These are phyloP conservation scores for Stachybotrys chartarum DNA, from an alignment of 2,329 filamentous ascomycete species.

Conservation along the genomic window DNA sequence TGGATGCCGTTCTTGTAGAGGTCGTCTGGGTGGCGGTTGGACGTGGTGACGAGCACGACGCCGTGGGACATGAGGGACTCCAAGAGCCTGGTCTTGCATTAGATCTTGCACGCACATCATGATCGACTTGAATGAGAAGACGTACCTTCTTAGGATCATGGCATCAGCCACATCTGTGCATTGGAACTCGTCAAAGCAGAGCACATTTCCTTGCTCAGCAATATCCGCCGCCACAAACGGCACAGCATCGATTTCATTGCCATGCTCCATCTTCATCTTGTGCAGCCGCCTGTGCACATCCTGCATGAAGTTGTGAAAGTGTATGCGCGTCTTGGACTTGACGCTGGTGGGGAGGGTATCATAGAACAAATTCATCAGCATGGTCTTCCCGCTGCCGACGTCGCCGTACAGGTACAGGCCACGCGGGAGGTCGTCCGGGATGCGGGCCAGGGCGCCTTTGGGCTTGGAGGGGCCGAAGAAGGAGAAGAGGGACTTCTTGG, in stretches of 20 bases:
- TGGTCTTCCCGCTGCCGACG: slow-evolving; percentile 96
- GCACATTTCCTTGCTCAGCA: slow-evolving; percentile 72
- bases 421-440: slow-evolving; percentile 70
- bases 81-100: slow-evolving; percentile 50
- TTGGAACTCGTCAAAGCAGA: slow-evolving; percentile 99
- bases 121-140: neutral
- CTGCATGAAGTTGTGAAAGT: slow-evolving; percentile 99
- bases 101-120: slow-evolving; percentile 3
- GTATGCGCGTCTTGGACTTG: slow-evolving; percentile 79
- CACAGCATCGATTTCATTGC: slow-evolving; percentile 82
- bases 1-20: slow-evolving; percentile 98
- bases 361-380: slow-evolving; percentile 98
- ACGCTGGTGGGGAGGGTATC: slow-evolving; percentile 81
- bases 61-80: slow-evolving; percentile 92
- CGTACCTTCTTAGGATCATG: slow-evolving; percentile 81
- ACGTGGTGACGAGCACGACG: slow-evolving; percentile 93
- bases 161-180: slow-evolving; percentile 97
- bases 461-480: slow-evolving; percentile 48
- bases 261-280: slow-evolving; percentile 80
- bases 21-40: slow-evolving; percentile 92
- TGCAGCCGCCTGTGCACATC: slow-evolving; percentile 89
- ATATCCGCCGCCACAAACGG: slow-evolving; percentile 95
- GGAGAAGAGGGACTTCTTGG: slow-evolving; percentile 47
- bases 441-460: slow-evolving; percentile 35
- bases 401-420: slow-evolving; percentile 95